Conservation (phyloP, 2,329 filamentous ascomycete genomes). For the Aspergillus tamarii region DNA sequence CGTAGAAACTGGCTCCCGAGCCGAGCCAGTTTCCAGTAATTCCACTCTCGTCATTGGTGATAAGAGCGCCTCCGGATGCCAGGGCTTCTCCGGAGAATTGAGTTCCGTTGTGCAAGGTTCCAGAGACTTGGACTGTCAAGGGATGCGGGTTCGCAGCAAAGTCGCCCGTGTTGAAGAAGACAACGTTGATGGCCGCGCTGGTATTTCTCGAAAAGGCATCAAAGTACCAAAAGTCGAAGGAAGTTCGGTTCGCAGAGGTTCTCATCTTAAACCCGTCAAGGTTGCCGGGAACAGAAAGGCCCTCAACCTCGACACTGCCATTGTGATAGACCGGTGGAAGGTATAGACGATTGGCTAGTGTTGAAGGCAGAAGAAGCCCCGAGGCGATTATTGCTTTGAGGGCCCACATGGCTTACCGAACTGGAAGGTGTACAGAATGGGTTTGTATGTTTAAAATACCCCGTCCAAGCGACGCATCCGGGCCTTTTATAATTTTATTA, state of each 20-base stretch:
- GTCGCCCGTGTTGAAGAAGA: slow-evolving; percentile 38
- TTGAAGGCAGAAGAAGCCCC: neutral
- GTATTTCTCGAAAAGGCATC: slow-evolving; percentile 35
- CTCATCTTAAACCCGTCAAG: neutral
- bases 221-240: slow-evolving; percentile 48
- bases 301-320: neutral
- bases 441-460: neutral
- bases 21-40: neutral
- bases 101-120: neutral
- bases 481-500: neutral
- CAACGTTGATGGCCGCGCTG: slow-evolving; percentile 32
- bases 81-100: neutral
- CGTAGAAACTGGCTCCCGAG: neutral
- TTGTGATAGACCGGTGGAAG: neutral
- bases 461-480: neutral
- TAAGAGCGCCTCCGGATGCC: neutral
- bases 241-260: neutral
- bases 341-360: neutral
- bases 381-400: neutral
- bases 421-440: neutral
- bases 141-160: slow-evolving; percentile 28
- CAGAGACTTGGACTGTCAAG: neutral
- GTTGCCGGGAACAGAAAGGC: neutral
- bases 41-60: neutral
- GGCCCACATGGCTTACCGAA: neutral